phyloP scores from a whole-genome alignment of 2,329 filamentous ascomycete genomes.

The Ramichloridium luteum region DNA sequence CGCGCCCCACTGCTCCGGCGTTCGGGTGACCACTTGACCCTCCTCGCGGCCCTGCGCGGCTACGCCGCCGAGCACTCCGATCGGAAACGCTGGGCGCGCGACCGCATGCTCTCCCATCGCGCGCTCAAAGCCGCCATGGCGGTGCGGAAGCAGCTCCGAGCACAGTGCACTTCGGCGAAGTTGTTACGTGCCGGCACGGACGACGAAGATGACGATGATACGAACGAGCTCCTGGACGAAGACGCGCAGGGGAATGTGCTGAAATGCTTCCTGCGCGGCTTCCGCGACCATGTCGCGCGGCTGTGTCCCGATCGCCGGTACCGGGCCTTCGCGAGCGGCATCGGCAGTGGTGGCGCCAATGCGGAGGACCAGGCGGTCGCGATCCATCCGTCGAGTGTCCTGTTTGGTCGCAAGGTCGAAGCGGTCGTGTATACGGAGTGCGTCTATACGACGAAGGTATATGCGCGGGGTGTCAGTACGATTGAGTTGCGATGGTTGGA shows the following conservation, averaged over 20 bases:
- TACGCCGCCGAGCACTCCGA: constrained; percentile 47
- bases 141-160: constrained; percentile 48
- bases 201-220: constrained; percentile 10
- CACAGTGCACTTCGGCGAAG: constrained; percentile 35
- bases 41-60: constrained; percentile 47
- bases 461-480: constrained; percentile 49
- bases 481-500: constrained; percentile 52
- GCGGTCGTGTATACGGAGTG: constrained; percentile 55
- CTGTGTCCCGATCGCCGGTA: constrained; percentile 49
- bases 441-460: constrained; percentile 52
- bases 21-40: constrained; percentile 52
- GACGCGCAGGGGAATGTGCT: constrained; percentile 40
- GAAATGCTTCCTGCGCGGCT: constrained; percentile 46
- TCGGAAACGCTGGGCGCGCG: constrained; percentile 47
- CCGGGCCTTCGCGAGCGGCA: constrained; percentile 42
- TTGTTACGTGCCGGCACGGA: constrained; percentile 9
- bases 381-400: constrained; percentile 49
- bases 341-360: neutral
- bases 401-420: constrained; percentile 49
- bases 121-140: constrained; percentile 57
- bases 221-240: constrained; percentile 19
- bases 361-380: constrained; percentile 52
- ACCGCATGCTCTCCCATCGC: constrained; percentile 47
- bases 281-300: constrained; percentile 48
- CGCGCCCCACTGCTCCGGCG: constrained; percentile 45